These are phyloP conservation scores for Cucurbita argyrosperma DNA, from an alignment of 306 rosid species.

Conservation along the genomic window DNA sequence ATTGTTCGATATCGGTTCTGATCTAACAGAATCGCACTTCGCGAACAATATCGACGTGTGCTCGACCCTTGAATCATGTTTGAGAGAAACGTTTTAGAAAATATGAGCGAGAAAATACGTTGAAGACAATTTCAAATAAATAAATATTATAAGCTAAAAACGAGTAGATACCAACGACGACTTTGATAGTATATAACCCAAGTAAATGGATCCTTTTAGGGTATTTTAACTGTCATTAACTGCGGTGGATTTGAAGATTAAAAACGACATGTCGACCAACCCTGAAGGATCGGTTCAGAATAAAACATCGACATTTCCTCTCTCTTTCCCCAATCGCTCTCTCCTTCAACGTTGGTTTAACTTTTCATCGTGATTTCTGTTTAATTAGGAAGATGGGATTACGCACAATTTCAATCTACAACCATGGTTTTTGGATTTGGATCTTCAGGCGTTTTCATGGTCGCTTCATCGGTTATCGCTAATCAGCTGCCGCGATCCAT, in stretches of 20 bases:
- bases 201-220: no score
- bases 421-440: not conserved
- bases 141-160: no score
- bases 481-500: not conserved
- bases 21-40: no score
- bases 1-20: no score
- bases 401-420: not conserved
- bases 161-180: no score
- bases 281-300: not conserved
- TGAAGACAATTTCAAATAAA: no score
- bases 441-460: not conserved
- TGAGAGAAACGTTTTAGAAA: no score
- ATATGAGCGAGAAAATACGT: no score
- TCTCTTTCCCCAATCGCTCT: not conserved
- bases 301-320: not conserved
- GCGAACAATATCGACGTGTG: no score
- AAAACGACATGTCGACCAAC: constrained; percentile 1
- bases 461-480: not conserved
- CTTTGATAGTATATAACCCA: no score
- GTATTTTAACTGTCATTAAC: no score
- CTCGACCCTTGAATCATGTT: no score
- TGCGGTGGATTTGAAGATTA: not conserved
- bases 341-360: not conserved
- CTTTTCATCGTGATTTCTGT: not conserved
- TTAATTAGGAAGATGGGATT: not conserved